A percentile compares a stretch with the other conserved stretches of the same genome.
Evolutionary conservation across 163 green algal species (phyloP).

Genomic region (Scenedesmus sp.): DNA sequence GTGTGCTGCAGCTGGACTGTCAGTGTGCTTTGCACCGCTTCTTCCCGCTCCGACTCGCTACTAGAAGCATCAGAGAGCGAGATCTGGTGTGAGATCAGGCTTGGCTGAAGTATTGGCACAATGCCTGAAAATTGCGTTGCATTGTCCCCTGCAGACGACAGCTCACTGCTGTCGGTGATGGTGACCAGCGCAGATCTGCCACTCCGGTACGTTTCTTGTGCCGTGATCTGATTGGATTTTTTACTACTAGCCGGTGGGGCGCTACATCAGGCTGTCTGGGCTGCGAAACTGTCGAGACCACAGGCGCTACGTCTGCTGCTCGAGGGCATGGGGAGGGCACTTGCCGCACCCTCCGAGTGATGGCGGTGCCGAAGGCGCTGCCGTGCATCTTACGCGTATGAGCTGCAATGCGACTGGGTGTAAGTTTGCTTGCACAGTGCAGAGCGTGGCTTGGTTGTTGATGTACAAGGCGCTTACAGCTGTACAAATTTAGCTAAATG

Average conservation of each 20-base stretch:
- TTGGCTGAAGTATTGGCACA: neutral
- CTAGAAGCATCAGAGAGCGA: constrained; percentile 18
- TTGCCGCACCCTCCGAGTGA: neutral
- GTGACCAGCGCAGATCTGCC: neutral
- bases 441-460: too few relatives aligned
- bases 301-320: constrained; percentile 1
- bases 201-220: neutral
- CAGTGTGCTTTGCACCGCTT: neutral
- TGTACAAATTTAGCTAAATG: too few relatives aligned
- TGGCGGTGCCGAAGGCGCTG: neutral
- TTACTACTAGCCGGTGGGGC: neutral
- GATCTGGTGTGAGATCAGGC: neutral
- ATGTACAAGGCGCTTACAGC: too few relatives aligned
- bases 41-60: constrained; percentile 20
- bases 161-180: constrained; percentile 5
- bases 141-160: neutral
- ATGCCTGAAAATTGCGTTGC: neutral
- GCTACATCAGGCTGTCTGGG: neutral
- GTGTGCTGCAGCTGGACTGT: neutral
- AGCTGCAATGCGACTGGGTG: neutral
- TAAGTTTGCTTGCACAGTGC: neutral
- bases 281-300: constrained; percentile 6
- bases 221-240: neutral
- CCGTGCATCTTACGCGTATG: neutral
- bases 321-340: neutral